Conservation (phyloP, 257 asterid genomes). For the Oldenlandia corymbosa region DNA sequence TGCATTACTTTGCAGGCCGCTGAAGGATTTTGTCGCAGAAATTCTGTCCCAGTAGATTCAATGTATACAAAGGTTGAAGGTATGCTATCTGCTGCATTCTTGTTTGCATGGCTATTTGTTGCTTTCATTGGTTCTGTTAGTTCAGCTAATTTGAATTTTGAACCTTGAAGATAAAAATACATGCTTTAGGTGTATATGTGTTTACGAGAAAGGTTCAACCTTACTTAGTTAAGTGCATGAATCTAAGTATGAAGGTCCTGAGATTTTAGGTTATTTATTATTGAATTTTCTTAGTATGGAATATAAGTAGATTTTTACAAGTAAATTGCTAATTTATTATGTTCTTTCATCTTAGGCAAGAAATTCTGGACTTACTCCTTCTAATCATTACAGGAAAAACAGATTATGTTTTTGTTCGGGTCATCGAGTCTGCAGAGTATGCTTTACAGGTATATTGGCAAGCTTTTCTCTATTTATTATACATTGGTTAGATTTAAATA, state of each 20-base stretch:
- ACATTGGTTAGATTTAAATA: not conserved
- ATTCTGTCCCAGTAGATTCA: constrained; percentile 66
- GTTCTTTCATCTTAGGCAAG: not conserved
- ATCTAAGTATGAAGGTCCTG: not conserved
- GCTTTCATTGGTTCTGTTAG: constrained; percentile 1
- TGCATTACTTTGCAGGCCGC: constrained; percentile 65
- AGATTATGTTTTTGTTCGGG: constrained; percentile 62
- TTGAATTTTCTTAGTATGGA: not conserved
- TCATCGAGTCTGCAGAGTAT: constrained; percentile 65
- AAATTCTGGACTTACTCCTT: not conserved
- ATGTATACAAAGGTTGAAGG: constrained; percentile 80
- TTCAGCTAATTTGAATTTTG: not conserved
- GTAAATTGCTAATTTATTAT: not conserved
- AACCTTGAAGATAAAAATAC: not conserved
- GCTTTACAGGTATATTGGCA: constrained; percentile 55
- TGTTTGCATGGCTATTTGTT: constrained; percentile 6
- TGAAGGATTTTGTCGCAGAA: constrained; percentile 91
- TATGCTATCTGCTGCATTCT: constrained; percentile 22
- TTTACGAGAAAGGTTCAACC: not conserved
- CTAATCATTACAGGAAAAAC: constrained; percentile 62
- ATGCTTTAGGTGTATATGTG: not conserved
- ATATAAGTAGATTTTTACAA: not conserved
- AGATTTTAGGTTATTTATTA: not conserved
- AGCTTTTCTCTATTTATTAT: not conserved
- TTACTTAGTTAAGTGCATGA: not conserved